phyloP scores from a whole-genome alignment of 768 basidiomycete species.

The Jaapia argillacea region DNA sequence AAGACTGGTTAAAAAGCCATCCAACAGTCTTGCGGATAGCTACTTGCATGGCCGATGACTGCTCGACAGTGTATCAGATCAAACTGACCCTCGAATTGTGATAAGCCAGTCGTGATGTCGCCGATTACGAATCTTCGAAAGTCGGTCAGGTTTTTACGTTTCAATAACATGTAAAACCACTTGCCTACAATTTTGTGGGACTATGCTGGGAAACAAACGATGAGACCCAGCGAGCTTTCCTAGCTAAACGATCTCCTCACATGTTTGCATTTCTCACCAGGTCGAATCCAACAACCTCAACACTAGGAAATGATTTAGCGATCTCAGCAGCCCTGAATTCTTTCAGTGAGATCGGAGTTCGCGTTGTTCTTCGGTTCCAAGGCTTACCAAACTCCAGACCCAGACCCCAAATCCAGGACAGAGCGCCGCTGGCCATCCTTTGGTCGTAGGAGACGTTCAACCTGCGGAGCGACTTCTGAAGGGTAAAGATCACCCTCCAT shows the following conservation, averaged over 20 bases:
- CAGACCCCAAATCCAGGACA: conserved; percentile 20
- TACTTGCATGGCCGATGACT: conserved; percentile 16
- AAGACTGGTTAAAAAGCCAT: neutral
- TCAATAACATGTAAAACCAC: neutral
- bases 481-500: conserved; percentile 19
- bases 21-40: neutral
- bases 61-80: conserved; percentile 19
- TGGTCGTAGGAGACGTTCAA: conserved; percentile 8
- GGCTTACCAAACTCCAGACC: conserved; percentile 20
- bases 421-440: conserved; percentile 3
- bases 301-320: conserved; percentile 14
- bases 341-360: neutral
- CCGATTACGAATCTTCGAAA: conserved; percentile 18
- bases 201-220: neutral
- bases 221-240: neutral
- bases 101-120: conserved; percentile 13
- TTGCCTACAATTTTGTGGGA: neutral
- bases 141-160: neutral
- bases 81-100: conserved; percentile 11
- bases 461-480: conserved; percentile 5
- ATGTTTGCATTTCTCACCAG: conserved; percentile 9
- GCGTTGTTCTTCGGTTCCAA: too few species aligned
- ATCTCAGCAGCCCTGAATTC: conserved; percentile 17
- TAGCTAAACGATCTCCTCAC: conserved; percentile 7
- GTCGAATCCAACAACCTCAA: conserved; percentile 17